These are phyloP conservation scores for Penicillium polonicum DNA, from an alignment of 2,329 filamentous ascomycete species.

Conservation along the genomic window DNA sequence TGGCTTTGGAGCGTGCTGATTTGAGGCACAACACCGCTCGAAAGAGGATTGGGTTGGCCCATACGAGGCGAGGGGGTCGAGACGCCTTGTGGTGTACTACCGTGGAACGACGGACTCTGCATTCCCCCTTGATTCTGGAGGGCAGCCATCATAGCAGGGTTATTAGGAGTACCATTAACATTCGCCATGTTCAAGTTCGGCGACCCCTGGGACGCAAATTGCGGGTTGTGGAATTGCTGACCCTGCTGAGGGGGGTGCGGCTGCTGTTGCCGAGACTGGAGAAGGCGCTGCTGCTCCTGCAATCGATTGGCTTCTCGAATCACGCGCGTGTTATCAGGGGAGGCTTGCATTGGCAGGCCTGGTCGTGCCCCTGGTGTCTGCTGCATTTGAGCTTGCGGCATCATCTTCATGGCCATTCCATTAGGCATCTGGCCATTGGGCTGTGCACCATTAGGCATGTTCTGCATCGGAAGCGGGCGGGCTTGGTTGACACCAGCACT, in stretches of 20 bases:
- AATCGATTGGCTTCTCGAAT: constrained; percentile 49
- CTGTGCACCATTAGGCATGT: constrained; percentile 39
- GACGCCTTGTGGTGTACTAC: constrained; percentile 39
- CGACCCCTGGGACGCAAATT: constrained; percentile 42
- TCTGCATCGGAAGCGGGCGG: constrained; percentile 44
- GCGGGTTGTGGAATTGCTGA: constrained; percentile 41
- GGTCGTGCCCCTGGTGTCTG: constrained; percentile 38
- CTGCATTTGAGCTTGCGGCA: constrained; percentile 60
- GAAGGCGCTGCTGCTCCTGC: constrained; percentile 58
- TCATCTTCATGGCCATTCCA: constrained; percentile 59
- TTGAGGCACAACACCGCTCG: constrained; percentile 54
- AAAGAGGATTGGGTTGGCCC: constrained; percentile 51
- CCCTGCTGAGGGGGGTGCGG: constrained; percentile 35
- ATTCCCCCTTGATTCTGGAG: constrained; percentile 46
- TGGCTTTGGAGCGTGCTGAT: constrained; percentile 55
- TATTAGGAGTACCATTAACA: constrained; percentile 42
- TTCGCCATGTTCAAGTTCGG: constrained; percentile 47
- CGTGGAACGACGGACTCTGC: constrained; percentile 46
- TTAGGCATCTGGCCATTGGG: constrained; percentile 54
- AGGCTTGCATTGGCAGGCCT: constrained; percentile 55
- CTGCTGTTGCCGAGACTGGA: constrained; percentile 53
- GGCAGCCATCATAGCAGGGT: constrained; percentile 46
- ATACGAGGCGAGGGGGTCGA: constrained; percentile 50
- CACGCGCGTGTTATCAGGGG: constrained; percentile 49
- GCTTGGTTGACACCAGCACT: constrained; percentile 38